Evolutionary conservation across 2,329 filamentous ascomycete genomes (phyloP).

Genomic region (Xylariaceae sp.): DNA sequence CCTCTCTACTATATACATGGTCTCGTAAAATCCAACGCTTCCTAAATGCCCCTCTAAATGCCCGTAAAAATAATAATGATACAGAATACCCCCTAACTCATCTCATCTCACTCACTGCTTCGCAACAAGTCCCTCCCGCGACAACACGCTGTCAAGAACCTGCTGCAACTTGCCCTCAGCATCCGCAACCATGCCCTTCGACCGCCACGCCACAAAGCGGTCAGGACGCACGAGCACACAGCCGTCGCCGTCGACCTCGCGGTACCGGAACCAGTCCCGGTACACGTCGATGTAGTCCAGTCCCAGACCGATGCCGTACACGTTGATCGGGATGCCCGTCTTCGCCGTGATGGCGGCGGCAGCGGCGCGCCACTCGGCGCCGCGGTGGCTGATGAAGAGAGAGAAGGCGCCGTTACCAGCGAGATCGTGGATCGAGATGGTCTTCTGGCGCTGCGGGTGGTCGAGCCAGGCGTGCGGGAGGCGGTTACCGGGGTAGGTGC

Average conservation of each 20-base stretch:
- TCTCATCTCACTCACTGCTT: background rate
- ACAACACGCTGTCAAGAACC: slow-evolving; percentile 22
- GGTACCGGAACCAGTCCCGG: slow-evolving; percentile 50
- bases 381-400: slow-evolving; percentile 51
- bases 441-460: slow-evolving; percentile 38
- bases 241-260: slow-evolving; percentile 53
- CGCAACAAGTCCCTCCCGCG: background rate
- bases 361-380: slow-evolving; percentile 48
- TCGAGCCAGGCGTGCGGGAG: slow-evolving; percentile 61
- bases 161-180: slow-evolving; percentile 21
- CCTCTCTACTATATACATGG: no score
- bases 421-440: slow-evolving; percentile 54
- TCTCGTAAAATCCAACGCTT: no score
- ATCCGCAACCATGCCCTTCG: slow-evolving; percentile 12
- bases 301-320: slow-evolving; percentile 50
- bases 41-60: no score
- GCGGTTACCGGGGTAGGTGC: slow-evolving; percentile 54
- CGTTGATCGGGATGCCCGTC: slow-evolving; percentile 43
- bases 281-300: slow-evolving; percentile 60
- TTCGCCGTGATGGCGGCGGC: slow-evolving; percentile 34
- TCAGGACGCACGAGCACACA: slow-evolving; percentile 55
- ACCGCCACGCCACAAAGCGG: slow-evolving; percentile 52
- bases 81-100: background rate
- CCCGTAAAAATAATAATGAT: no score
- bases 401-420: slow-evolving; percentile 50